Conservation (phyloP, 768 basidiomycete genomes). For the Astraeus odoratus region DNA sequence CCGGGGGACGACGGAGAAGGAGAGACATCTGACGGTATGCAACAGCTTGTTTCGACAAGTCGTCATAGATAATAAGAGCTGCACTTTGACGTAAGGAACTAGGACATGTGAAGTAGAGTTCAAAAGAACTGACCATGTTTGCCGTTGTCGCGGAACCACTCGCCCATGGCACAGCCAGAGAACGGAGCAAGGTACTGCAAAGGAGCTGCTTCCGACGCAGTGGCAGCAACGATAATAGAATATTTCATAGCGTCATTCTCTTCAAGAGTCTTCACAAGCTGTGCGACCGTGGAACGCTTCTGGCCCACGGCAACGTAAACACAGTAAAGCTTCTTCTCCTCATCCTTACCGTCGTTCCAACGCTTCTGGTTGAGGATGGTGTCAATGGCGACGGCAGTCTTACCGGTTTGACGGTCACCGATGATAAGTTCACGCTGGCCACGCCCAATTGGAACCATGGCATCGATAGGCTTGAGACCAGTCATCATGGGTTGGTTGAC, state of each 20-base stretch:
- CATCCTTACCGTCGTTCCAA: slow-evolving; percentile 98
- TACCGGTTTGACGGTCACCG: slow-evolving; percentile 99
- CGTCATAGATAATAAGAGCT: slow-evolving; percentile 99
- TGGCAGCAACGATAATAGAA: slow-evolving; percentile 98
- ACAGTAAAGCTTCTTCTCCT: slow-evolving; percentile 98
- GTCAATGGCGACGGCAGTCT: slow-evolving; percentile 99
- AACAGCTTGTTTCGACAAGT: slow-evolving; percentile 99
- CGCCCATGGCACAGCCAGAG: slow-evolving; percentile 99
- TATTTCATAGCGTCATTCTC: slow-evolving; percentile 99
- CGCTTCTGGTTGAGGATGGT: slow-evolving; percentile 99
- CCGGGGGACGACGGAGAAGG: slow-evolving; percentile 98
- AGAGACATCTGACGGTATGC: slow-evolving; percentile 99
- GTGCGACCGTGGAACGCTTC: slow-evolving; percentile 99
- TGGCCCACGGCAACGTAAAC: slow-evolving; percentile 99
- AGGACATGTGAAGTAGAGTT: not conserved
- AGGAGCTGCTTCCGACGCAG: slow-evolving; percentile 98
- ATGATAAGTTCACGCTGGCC: slow-evolving; percentile 99
- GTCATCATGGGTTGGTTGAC: slow-evolving; percentile 99
- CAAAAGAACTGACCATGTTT: slow-evolving; percentile 76
- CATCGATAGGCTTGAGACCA: slow-evolving; percentile 99
- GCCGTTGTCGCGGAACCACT: slow-evolving; percentile 99
- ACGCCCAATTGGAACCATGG: slow-evolving; percentile 99
- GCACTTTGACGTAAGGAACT: slow-evolving; percentile 10
- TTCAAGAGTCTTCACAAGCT: slow-evolving; percentile 98
- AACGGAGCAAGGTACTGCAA: slow-evolving; percentile 99